Percentiles rank a stretch among this genome's conserved stretches.
These are phyloP conservation scores for Paramecium sonneborni DNA, from an alignment of 73 alveolate species.

Conservation along the genomic window DNA sequence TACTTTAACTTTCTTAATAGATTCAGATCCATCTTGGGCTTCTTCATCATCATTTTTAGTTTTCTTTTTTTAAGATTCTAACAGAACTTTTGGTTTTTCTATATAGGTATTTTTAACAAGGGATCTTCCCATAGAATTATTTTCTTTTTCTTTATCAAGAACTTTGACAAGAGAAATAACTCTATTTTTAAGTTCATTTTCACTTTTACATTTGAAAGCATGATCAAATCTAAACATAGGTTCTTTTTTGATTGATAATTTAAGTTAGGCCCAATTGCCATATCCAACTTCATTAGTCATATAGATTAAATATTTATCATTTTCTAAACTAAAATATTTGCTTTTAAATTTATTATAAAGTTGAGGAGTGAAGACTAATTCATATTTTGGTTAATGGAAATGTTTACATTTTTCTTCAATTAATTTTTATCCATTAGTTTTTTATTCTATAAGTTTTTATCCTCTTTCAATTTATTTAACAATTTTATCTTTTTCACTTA, in stretches of 20 bases:
- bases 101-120: not conserved
- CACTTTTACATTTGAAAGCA: constrained; percentile 93
- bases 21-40: constrained; percentile 2
- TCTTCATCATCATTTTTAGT: not conserved
- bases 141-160: constrained; percentile 90
- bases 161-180: constrained; percentile 92
- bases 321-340: constrained; percentile 78
- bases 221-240: constrained; percentile 93
- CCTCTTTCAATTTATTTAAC: constrained; percentile 92
- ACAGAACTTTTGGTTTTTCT: constrained; percentile 33
- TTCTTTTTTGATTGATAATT: constrained; percentile 86
- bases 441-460: constrained; percentile 74
- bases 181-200: constrained; percentile 94
- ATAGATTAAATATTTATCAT: constrained; percentile 84
- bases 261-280: constrained; percentile 96
- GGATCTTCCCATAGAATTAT: constrained; percentile 1
- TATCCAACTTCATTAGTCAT: constrained; percentile 90
- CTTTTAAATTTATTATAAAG: constrained; percentile 75
- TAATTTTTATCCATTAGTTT: constrained; percentile 69
- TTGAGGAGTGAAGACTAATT: constrained; percentile 52
- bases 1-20: constrained; percentile 24
- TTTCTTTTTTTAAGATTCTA: not conserved
- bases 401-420: constrained; percentile 80
- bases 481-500: constrained; percentile 93
- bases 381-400: constrained; percentile 59